These are phyloP conservation scores for Aspergillus floridensis DNA, from an alignment of 2,329 filamentous ascomycete species.

Conservation along the genomic window DNA sequence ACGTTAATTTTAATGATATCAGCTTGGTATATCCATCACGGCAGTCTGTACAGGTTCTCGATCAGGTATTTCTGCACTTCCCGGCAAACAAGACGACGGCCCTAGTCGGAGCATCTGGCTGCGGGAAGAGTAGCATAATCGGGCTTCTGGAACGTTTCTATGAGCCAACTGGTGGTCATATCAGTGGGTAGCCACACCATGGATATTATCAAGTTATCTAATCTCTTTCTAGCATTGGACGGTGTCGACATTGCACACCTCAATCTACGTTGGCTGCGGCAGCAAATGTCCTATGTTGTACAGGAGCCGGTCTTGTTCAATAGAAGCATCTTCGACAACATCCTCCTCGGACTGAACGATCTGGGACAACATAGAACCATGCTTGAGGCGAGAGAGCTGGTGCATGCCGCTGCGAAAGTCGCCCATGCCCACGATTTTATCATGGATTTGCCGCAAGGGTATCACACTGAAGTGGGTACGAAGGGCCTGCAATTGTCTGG, in stretches of 20 bases:
- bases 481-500: slow-evolving; percentile 77
- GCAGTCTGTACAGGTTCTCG: slow-evolving; percentile 39
- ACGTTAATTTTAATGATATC: slow-evolving; percentile 41
- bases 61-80: slow-evolving; percentile 31
- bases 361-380: slow-evolving; percentile 42
- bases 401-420: slow-evolving; percentile 15
- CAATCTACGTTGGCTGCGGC: slow-evolving; percentile 26
- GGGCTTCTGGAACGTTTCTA: slow-evolving; percentile 73
- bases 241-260: slow-evolving; percentile 34
- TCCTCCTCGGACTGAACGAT: slow-evolving; percentile 49
- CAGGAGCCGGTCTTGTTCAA: slow-evolving; percentile 80
- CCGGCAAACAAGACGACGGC: slow-evolving; percentile 51
- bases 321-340: slow-evolving; percentile 79
- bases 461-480: slow-evolving; percentile 80
- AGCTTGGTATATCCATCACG: slow-evolving; percentile 35
- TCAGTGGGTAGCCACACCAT: slow-evolving; percentile 14
- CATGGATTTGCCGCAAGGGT: slow-evolving; percentile 68
- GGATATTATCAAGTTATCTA: not conserved
- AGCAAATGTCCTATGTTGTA: slow-evolving; percentile 18
- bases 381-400: slow-evolving; percentile 6
- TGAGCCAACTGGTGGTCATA: slow-evolving; percentile 40
- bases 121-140: slow-evolving; percentile 72
- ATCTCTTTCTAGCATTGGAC: slow-evolving; percentile 26
- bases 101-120: slow-evolving; percentile 70
- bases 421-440: slow-evolving; percentile 76